Evolutionary conservation across 768 basidiomycete genomes (phyloP).

Genomic region (Leccinum barrowsii): DNA sequence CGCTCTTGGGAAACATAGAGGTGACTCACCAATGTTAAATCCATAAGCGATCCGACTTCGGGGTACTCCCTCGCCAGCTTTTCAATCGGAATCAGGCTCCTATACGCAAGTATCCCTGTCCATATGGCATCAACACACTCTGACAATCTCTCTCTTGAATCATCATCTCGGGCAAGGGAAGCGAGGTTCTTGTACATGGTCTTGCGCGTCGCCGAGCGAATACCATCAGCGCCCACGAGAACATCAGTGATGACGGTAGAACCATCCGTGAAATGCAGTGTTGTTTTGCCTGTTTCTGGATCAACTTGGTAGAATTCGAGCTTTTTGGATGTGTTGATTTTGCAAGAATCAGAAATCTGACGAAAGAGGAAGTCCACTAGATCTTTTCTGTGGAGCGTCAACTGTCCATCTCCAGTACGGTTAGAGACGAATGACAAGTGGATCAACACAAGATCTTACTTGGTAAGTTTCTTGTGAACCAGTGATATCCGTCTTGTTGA

Average conservation of each 20-base stretch:
- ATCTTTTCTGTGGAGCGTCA: constrained; percentile 37
- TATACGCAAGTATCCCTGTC: constrained; percentile 40
- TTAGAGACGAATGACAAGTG: background rate
- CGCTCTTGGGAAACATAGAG: background rate
- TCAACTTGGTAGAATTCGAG: constrained; percentile 29
- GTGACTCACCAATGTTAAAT: constrained; percentile 19
- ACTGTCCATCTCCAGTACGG: constrained; percentile 22
- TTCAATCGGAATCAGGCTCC: constrained; percentile 33
- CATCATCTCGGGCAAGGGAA: constrained; percentile 2
- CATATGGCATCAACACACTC: constrained; percentile 34
- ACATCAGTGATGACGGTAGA: constrained; percentile 36
- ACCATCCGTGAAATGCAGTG: constrained; percentile 36
- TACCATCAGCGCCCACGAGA: constrained; percentile 42
- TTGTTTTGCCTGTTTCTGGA: constrained; percentile 23
- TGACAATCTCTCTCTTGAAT: constrained; percentile 6
- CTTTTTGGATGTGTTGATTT: constrained; percentile 34
- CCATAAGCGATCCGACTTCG: constrained; percentile 20
- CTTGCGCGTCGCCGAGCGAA: constrained; percentile 35
- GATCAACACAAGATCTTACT: constrained; percentile 12
- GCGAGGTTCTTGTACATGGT: constrained; percentile 23
- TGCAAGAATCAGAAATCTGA: constrained; percentile 26
- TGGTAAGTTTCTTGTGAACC: constrained; percentile 25
- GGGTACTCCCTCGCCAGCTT: constrained; percentile 33
- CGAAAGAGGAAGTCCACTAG: constrained; percentile 32
- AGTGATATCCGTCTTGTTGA: constrained; percentile 29